These are phyloP conservation scores for Dothidotthia symphoricarpi DNA, from an alignment of 2,329 filamentous ascomycete species.

Conservation along the genomic window DNA sequence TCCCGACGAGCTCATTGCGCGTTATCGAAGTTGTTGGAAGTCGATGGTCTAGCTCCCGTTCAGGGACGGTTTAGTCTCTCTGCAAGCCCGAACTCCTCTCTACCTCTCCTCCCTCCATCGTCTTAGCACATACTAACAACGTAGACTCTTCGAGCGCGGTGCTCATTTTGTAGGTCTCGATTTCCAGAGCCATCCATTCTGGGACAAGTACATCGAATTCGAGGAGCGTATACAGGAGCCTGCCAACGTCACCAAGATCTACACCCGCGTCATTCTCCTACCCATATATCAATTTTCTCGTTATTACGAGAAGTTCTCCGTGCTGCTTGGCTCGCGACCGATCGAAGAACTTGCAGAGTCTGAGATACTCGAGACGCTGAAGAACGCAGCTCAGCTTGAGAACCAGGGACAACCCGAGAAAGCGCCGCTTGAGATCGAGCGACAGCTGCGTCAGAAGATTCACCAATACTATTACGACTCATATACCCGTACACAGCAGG, in stretches of 20 bases:
- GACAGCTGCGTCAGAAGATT: conserved; percentile 75
- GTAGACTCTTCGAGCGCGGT: conserved; percentile 88
- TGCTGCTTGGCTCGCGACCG: conserved; percentile 68
- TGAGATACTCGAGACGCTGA: conserved; percentile 67
- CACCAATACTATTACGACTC: conserved; percentile 77
- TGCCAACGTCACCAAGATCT: conserved; percentile 74
- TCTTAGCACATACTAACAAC: conserved; percentile 10
- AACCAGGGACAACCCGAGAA: conserved; percentile 53
- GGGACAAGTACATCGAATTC: conserved; percentile 98
- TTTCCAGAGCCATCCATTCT: conserved; percentile 92
- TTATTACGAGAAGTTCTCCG: conserved; percentile 89
- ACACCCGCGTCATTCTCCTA: conserved; percentile 79
- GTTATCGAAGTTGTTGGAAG: conserved; percentile 11
- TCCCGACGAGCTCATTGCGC: conserved; percentile 12
- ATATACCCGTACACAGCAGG: conserved; percentile 77
- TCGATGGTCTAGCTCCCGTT: conserved; percentile 12
- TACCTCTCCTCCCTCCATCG: conserved; percentile 4
- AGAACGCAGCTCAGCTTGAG: conserved; percentile 69
- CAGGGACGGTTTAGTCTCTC: conserved; percentile 10
- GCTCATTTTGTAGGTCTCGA: conserved; percentile 83
- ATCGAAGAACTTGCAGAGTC: conserved; percentile 69
- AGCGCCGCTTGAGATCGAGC: conserved; percentile 75
- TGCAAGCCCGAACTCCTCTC: conserved; percentile 19
- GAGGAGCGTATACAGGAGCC: conserved; percentile 69
- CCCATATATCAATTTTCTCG: conserved; percentile 94